phyloP scores from a whole-genome alignment of 2,329 filamentous ascomycete species.

The Scedosporium dehoogii region DNA sequence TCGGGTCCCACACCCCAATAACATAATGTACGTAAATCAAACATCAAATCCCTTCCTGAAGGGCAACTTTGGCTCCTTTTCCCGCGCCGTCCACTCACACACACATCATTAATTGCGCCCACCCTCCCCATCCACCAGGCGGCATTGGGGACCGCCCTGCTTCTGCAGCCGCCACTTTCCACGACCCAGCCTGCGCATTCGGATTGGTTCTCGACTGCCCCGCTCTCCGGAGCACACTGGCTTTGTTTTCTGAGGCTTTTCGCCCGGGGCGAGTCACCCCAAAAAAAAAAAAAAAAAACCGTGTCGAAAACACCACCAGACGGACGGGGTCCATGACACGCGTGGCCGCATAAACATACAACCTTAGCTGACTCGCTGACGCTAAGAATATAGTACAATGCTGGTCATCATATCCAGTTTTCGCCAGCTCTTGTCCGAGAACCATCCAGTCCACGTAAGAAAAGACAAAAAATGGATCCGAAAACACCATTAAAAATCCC shows the following conservation, averaged over 20 bases:
- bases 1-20: not conserved
- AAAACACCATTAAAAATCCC: not conserved
- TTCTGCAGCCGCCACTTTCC: not conserved
- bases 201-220: not conserved
- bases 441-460: not conserved
- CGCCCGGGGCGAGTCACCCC: not conserved
- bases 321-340: not conserved
- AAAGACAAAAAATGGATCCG: not conserved
- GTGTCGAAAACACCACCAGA: not conserved
- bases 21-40: not conserved
- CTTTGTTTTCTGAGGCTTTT: not conserved
- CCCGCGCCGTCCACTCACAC: not conserved
- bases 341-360: not conserved
- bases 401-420: not conserved
- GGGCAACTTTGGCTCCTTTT: not conserved
- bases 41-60: not conserved
- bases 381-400: not conserved
- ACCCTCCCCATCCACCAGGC: not conserved
- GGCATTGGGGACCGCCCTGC: not conserved
- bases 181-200: not conserved
- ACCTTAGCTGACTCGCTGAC: conserved; percentile 1
- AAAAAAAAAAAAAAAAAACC: not conserved
- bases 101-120: not conserved
- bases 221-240: not conserved
- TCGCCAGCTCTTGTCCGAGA: not conserved